Percentiles rank a stretch among this genome's conserved stretches.
Conservation (phyloP, 805 yeast genomes). For the Saccharomycopsis fibuligera region DNA sequence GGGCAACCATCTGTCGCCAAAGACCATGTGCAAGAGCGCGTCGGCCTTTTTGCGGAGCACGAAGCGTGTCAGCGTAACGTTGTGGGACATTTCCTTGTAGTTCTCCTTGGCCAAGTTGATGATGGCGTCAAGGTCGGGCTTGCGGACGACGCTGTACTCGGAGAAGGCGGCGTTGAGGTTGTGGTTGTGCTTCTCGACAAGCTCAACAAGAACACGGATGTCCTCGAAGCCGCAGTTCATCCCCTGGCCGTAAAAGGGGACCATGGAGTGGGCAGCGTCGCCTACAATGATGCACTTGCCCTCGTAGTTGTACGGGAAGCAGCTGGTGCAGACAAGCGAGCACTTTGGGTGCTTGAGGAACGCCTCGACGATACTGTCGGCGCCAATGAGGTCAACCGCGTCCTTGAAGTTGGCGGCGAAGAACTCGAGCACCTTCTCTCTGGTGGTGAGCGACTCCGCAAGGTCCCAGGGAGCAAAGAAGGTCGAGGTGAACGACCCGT, state of each 20-base stretch:
- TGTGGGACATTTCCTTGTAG: slow-evolving; percentile 81
- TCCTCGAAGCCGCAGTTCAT: slow-evolving; percentile 97
- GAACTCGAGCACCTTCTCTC: slow-evolving; percentile 43
- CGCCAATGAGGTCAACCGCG: slow-evolving; percentile 64
- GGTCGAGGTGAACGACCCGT: slow-evolving; percentile 85
- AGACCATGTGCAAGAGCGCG: slow-evolving; percentile 47
- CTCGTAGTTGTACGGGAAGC: slow-evolving; percentile 59
- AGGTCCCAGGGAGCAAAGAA: slow-evolving; percentile 76
- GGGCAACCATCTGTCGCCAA: slow-evolving; percentile 72
- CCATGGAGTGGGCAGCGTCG: slow-evolving; percentile 96
- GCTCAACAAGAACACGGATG: slow-evolving; percentile 56
- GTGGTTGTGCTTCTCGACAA: slow-evolving; percentile 33
- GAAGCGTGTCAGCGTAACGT: slow-evolving; percentile 58
- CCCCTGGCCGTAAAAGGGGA: slow-evolving; percentile 97
- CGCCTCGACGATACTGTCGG: slow-evolving; percentile 41
- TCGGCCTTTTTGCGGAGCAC: slow-evolving; percentile 65
- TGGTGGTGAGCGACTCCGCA: slow-evolving; percentile 45
- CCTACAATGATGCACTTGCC: slow-evolving; percentile 70
- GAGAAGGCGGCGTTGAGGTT: slow-evolving; percentile 46
- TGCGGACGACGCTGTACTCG: slow-evolving; percentile 48
- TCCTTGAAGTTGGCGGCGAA: slow-evolving; percentile 64
- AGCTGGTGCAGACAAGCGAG: slow-evolving; percentile 65
- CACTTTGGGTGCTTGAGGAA: slow-evolving; percentile 65
- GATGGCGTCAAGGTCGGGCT: slow-evolving; percentile 67
- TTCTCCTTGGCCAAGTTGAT: slow-evolving; percentile 73